Conservation (phyloP, 805 yeast species). For the Metschnikowia gruessii region DNA sequence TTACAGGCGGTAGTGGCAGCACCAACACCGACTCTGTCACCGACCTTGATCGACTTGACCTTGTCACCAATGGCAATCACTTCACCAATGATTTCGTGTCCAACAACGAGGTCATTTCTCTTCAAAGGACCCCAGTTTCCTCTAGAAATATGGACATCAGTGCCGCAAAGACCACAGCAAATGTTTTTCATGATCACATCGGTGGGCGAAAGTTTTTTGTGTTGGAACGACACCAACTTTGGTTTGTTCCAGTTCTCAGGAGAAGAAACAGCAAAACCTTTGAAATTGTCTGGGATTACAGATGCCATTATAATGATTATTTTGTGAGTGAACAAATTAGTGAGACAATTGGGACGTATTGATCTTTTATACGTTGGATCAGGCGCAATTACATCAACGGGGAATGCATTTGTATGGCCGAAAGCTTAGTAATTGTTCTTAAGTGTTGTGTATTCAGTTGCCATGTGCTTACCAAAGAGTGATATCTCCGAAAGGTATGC, state of each 20-base stretch:
- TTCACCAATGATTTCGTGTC: constrained; percentile 65
- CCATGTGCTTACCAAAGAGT: too few species aligned
- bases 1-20: constrained; percentile 18
- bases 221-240: constrained; percentile 47
- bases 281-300: constrained; percentile 49
- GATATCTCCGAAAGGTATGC: too few species aligned
- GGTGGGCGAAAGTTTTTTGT: constrained; percentile 35
- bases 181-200: constrained; percentile 29
- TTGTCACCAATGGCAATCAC: constrained; percentile 31
- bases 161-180: constrained; percentile 23
- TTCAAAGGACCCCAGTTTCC: constrained; percentile 20
- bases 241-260: constrained; percentile 56
- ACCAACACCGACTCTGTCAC: constrained; percentile 24
- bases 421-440: too few species aligned
- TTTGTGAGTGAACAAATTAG: not conserved
- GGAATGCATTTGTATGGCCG: too few species aligned
- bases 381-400: too few species aligned
- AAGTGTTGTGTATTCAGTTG: too few species aligned
- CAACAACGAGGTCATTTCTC: constrained; percentile 44
- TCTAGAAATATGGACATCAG: constrained; percentile 18
- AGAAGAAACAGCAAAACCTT: constrained; percentile 56
- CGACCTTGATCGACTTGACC: constrained; percentile 17
- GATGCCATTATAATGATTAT: constrained; percentile 6
- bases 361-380: not conserved
- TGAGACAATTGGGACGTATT: too few species aligned